phyloP scores from a whole-genome alignment of 768 basidiomycete species.

The Lactarius evosmus region DNA sequence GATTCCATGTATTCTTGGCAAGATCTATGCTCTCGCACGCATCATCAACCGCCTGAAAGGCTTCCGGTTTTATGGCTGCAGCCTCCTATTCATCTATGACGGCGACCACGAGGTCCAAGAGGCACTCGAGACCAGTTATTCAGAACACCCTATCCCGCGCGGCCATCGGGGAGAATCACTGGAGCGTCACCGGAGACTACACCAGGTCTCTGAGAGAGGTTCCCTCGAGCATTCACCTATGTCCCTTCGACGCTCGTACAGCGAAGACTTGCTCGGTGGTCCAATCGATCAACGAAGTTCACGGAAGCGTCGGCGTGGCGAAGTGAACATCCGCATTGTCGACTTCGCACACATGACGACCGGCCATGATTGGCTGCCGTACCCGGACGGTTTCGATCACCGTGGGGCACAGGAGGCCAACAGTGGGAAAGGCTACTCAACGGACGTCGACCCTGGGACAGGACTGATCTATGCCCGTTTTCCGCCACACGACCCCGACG shows the following conservation, averaged over 20 bases:
- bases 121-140: slow-evolving; percentile 54
- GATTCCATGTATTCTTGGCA: slow-evolving; percentile 86
- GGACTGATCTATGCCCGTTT: slow-evolving; percentile 89
- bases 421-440: slow-evolving; percentile 70
- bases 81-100: slow-evolving; percentile 94
- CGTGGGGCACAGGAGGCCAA: slow-evolving; percentile 44
- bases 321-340: slow-evolving; percentile 93
- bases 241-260: slow-evolving; percentile 66
- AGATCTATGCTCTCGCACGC: slow-evolving; percentile 88
- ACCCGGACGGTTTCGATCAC: slow-evolving; percentile 47
- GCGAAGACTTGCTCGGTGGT: slow-evolving; percentile 73
- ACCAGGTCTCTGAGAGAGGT: slow-evolving; percentile 12
- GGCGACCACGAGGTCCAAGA: slow-evolving; percentile 89
- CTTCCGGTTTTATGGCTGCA: slow-evolving; percentile 98
- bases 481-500: slow-evolving; percentile 85
- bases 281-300: slow-evolving; percentile 60
- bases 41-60: slow-evolving; percentile 88
- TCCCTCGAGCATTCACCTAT: slow-evolving; percentile 8
- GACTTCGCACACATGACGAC: slow-evolving; percentile 99
- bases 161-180: slow-evolving; percentile 77
- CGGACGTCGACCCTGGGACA: slow-evolving; percentile 76
- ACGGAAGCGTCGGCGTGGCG: slow-evolving; percentile 77
- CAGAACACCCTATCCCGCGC: slow-evolving; percentile 62
- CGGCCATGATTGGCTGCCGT: slow-evolving; percentile 82
- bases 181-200: slow-evolving; percentile 45